Base-by-base conservation (phyloP, 1,284 basidiomycete species). In the Coniferiporia sulphurascens region DNA sequence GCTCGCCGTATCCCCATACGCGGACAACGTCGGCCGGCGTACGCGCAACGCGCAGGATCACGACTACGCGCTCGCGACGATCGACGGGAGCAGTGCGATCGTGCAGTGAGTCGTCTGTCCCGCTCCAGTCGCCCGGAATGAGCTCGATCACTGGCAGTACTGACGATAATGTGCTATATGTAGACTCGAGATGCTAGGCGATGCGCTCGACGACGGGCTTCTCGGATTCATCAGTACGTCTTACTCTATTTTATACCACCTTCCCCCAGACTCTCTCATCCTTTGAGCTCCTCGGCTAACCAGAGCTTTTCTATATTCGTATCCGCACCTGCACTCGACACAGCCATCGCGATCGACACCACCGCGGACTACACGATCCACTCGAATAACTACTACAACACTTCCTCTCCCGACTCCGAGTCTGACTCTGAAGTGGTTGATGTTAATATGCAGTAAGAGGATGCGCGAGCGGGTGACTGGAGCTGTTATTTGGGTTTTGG, bases 21-120 rank as follows among this genome's bases (percentile, higher is more conserved):
- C 52, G 12, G 53, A 61, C 19, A 72, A 70, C 55, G 68, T 60
- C 1, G 67, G 69, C 55, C 63, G 34, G 15, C 62, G 71, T 3
- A 69, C 66, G 6, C 55, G 59, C 43, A 73, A 73, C 60, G 50
- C 48, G 13, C 63, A 71, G 21, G 71, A 73, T 56, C 45, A 55
- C 22, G 66, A 69, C 38, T 60, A 71, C 15, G 60, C 58, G 13
- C 54, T 64, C 32, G 70, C 66, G 44, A 66, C 65, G 32, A 55
- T 67, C 9, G 67, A 66, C 49, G 70, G 70, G 2, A 68, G 70
- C 54, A 69, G 69, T 56, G 70, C 67, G 19, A 68, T 66, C 58
- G 48, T 69, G 45, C 69, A 70, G 68, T 69, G 48, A 38, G 65
- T 63, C 19, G 9, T 15, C 9, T 32, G 35, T 35, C 19, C 12